A percentile compares a stretch with the other conserved stretches of the same genome.
Evolutionary conservation across 2,329 filamentous ascomycete species (phyloP).

Genomic region (Aspergillus sp.): DNA sequence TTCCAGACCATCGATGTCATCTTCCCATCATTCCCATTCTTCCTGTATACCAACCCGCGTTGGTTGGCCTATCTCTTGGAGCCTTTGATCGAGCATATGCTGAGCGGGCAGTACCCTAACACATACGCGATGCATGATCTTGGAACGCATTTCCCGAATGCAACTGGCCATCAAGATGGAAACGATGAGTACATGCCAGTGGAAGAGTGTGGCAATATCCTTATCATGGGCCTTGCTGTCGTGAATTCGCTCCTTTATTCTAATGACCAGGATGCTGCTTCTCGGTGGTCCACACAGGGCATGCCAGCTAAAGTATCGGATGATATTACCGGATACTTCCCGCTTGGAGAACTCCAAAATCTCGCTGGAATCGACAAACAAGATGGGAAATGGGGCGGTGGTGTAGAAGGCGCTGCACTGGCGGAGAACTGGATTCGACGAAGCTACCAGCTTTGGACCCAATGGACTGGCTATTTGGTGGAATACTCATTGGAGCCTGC

Average conservation of each 20-base stretch:
- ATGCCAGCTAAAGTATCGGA: conserved; percentile 13
- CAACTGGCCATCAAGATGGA: conserved; percentile 45
- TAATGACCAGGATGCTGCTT: conserved; percentile 46
- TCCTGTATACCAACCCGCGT: conserved; percentile 71
- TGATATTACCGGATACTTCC: conserved; percentile 30
- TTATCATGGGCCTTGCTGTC: conserved; percentile 71
- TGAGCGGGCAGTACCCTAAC: conserved; percentile 75
- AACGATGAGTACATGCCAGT: conserved; percentile 49
- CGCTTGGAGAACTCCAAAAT: conserved; percentile 41
- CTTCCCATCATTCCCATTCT: conserved; percentile 78
- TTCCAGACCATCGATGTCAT: conserved; percentile 82
- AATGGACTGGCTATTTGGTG: conserved; percentile 74
- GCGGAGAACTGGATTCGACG: conserved; percentile 56
- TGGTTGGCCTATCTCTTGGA: conserved; percentile 74
- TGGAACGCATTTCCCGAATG: conserved; percentile 46
- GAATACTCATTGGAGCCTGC: conserved; percentile 63
- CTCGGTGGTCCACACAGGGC: conserved; percentile 46
- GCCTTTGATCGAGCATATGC: conserved; percentile 69
- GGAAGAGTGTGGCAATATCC: conserved; percentile 59
- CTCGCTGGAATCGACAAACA: conserved; percentile 47
- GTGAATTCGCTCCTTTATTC: conserved; percentile 63
- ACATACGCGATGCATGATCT: conserved; percentile 47
- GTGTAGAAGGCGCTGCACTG: conserved; percentile 44
- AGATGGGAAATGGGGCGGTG: conserved; percentile 52
- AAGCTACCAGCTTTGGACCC: conserved; percentile 63